Evolutionary conservation across 192 early-diverging fungal genomes (phyloP).

Genomic region (Backusella morwellensis): DNA sequence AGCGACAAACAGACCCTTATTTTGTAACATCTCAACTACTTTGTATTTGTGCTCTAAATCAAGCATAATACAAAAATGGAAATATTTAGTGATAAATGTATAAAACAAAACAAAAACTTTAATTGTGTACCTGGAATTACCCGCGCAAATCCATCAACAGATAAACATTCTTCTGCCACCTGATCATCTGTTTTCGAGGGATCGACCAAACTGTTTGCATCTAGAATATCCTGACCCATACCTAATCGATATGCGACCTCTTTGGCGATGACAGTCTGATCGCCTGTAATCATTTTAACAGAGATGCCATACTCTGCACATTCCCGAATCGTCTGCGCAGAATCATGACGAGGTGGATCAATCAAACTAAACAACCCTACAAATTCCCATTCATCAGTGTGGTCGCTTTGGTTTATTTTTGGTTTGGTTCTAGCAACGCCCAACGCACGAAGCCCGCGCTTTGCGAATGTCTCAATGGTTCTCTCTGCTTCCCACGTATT

Average conservation of each 20-base stretch:
- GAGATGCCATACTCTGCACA: conserved; percentile 62
- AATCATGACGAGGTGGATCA: conserved; percentile 69
- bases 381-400: conserved; percentile 51
- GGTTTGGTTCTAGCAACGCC: conserved; percentile 65
- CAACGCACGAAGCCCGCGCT: conserved; percentile 67
- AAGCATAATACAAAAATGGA: neutral
- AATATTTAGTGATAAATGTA: neutral
- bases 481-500: conserved; percentile 30
- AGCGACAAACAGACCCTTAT: conserved; percentile 52
- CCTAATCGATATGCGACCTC: conserved; percentile 67
- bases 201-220: conserved; percentile 57
- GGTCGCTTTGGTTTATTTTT: conserved; percentile 19
- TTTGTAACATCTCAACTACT: conserved; percentile 70
- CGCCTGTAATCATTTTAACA: conserved; percentile 84
- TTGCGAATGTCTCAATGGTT: conserved; percentile 57
- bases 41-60: conserved; percentile 75
- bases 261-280: conserved; percentile 72
- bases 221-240: conserved; percentile 64
- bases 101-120: conserved; percentile 18
- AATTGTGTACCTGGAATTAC: conserved; percentile 57
- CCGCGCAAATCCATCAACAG: conserved; percentile 75
- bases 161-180: conserved; percentile 51
- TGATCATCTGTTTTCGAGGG: conserved; percentile 44
- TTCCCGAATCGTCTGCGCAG: conserved; percentile 63
- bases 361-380: conserved; percentile 67